Conservation (phyloP, 164 flowering plant genomes). For the Chimonanthus salicifolius region DNA sequence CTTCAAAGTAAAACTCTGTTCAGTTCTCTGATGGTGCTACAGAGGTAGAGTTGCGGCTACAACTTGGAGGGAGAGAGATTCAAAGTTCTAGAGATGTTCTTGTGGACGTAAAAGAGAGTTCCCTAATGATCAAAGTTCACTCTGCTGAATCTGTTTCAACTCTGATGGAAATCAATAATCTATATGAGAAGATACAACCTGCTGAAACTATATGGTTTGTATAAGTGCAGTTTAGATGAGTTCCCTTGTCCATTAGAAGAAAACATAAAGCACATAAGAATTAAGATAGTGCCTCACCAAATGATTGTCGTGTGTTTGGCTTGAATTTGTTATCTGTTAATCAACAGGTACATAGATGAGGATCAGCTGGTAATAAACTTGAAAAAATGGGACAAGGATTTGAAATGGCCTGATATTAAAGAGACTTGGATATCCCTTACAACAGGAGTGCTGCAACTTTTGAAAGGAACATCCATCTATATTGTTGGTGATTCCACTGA, state of each 20-base stretch:
- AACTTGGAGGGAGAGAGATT: slow-evolving; percentile 31
- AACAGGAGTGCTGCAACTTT: slow-evolving; percentile 52
- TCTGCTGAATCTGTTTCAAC: slow-evolving; percentile 41
- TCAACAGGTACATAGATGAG: slow-evolving; percentile 82
- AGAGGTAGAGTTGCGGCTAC: slow-evolving; percentile 78
- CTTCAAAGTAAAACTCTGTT: slow-evolving; percentile 18
- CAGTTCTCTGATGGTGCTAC: slow-evolving; percentile 79
- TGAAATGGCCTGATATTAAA: slow-evolving; percentile 91
- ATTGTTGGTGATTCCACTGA: slow-evolving; percentile 87
- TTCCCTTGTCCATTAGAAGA: not conserved
- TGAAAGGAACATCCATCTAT: slow-evolving; percentile 82
- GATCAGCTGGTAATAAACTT: slow-evolving; percentile 78
- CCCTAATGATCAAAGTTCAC: slow-evolving; percentile 44
- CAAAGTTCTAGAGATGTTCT: slow-evolving; percentile 45
- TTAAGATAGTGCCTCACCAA: not conserved
- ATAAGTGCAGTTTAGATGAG: not conserved
- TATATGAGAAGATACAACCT: slow-evolving; percentile 84
- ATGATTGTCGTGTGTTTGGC: not conserved
- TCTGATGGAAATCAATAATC: slow-evolving; percentile 51
- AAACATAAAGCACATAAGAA: not conserved
- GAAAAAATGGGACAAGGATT: slow-evolving; percentile 75
- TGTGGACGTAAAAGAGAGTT: slow-evolving; percentile 61
- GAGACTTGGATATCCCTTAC: slow-evolving; percentile 95
- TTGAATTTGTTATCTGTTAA: slow-evolving; percentile 1
- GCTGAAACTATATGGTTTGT: slow-evolving; percentile 93